Evolutionary conservation across 2,329 filamentous ascomycete species (phyloP).

Genomic region (Gnomoniopsis smithogilvyi): DNA sequence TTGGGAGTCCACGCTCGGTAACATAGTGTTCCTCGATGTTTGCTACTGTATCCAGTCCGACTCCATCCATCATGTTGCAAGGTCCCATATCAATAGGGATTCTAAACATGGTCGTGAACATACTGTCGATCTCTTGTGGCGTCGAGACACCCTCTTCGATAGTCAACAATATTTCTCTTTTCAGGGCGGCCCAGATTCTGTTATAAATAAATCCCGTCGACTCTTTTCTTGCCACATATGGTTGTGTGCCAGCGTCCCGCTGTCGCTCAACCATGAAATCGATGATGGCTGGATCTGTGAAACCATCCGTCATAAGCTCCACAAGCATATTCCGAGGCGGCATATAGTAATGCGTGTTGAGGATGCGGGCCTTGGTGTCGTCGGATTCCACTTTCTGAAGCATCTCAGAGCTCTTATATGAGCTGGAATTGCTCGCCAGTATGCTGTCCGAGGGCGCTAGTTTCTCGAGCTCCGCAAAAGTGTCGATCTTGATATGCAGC

Average conservation of each 20-base stretch:
- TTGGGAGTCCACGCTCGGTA: constrained; percentile 40
- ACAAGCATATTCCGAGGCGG: constrained; percentile 30
- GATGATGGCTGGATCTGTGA: constrained; percentile 26
- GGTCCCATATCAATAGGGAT: constrained; percentile 25
- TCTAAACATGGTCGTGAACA: constrained; percentile 16
- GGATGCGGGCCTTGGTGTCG: constrained; percentile 29
- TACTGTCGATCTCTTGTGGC: constrained; percentile 28
- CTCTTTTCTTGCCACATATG: constrained; percentile 26
- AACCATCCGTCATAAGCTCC: constrained; percentile 32
- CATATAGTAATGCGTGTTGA: constrained; percentile 34
- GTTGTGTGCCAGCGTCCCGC: constrained; percentile 26
- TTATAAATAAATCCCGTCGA: constrained; percentile 33
- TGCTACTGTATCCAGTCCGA: constrained; percentile 30
- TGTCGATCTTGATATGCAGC: constrained; percentile 43
- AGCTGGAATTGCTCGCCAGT: constrained; percentile 48
- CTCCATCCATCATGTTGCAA: constrained; percentile 31
- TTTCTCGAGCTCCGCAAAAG: constrained; percentile 43
- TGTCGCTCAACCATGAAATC: constrained; percentile 27
- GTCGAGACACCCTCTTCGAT: constrained; percentile 29
- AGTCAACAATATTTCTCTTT: constrained; percentile 30
- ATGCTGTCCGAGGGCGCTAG: constrained; percentile 42
- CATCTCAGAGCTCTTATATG: constrained; percentile 49
- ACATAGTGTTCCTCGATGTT: constrained; percentile 26
- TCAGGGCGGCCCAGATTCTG: constrained; percentile 33
- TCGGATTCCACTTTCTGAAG: constrained; percentile 35